Conservation (phyloP, 345 rosid species). For the Zanthoxylum bungeanum region DNA sequence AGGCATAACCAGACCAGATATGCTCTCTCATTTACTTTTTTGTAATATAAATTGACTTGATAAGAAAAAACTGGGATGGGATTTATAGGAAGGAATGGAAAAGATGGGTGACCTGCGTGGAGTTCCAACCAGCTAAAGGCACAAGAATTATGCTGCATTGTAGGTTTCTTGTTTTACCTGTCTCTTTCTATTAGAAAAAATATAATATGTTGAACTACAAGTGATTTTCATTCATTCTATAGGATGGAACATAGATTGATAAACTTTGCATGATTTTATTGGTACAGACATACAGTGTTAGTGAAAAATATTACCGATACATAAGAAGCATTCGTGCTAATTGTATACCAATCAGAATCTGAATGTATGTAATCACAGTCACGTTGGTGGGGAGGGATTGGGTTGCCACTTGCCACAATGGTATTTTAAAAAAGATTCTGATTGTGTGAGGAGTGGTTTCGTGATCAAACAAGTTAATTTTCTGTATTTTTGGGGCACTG, state of each 20-base stretch:
- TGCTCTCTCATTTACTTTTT: conserved; percentile 13
- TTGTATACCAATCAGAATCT: too few relatives aligned
- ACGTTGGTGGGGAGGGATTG: too few relatives aligned
- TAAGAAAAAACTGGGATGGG: conserved; percentile 44
- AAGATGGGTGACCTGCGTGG: conserved; percentile 77
- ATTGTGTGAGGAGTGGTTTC: neutral
- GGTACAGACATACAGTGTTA: neutral
- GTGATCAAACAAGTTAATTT: neutral
- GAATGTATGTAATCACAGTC: too few relatives aligned
- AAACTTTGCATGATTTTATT: neutral
- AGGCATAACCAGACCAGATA: conserved; percentile 8
- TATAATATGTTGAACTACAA: neutral
- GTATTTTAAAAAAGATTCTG: too few relatives aligned
- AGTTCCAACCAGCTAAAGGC: conserved; percentile 71
- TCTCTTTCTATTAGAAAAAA: conserved; percentile 15
- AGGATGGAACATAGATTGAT: neutral
- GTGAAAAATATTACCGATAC: neutral
- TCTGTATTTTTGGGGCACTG: neutral
- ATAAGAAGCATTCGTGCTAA: neutral
- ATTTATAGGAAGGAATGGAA: conserved; percentile 62
- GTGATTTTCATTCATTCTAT: neutral
- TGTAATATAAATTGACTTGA: conserved; percentile 25
- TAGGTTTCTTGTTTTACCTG: conserved; percentile 56
- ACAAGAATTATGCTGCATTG: conserved; percentile 57
- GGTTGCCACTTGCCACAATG: too few relatives aligned